Evolutionary conservation across 2,329 filamentous ascomycete species (phyloP), one percentile per base, ranked within the genome.

Genomic region (Epichloe scottii): DNA sequence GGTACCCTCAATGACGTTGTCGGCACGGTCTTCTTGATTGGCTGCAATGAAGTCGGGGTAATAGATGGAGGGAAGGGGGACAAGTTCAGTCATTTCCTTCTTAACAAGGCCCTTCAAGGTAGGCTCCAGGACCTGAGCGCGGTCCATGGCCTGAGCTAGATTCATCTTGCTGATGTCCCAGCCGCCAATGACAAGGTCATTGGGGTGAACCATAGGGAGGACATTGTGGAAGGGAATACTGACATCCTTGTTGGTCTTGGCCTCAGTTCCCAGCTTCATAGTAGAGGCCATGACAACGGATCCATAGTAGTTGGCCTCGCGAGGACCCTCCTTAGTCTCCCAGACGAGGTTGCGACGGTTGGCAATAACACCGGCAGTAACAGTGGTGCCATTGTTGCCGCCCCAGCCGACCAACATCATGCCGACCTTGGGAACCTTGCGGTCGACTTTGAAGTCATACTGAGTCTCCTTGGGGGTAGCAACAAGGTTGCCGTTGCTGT

Each of bases 1-100:
- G 69, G 76, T 79, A 49, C 93, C 93, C 56, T 85, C 73, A 46
- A 97, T 69, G 56, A 95, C 64, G 63, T 98, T 97, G 73, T 98
- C 89, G 58, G 91, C 93, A 63, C 93, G 87, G 64, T 90, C 89
- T 69, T 93, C 90, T 74, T 98, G 93, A 75, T 98, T 98, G 66
- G 93, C 87, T 58, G 93, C 93, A 65, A 98, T 98, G 76, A 98
- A 98, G 71, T 97, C 93, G 1, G 93, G 93, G 70, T 98, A 98
- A 80, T 98, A 98, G 72, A 97, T 86, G 70, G 87, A 91, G 23
- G 89, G 91, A 56, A 97, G 80, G 33, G 93, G 93, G 60, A 84
- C 83, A 82, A 97, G 87, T 60, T 76, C 75, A 55, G 82, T 74
- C 89, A 97, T 91, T 73, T 97, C 88, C 78, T 97, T 95, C 71